phyloP scores from a whole-genome alignment of 2,329 filamentous ascomycete genomes.

The Myotisia sp. region DNA sequence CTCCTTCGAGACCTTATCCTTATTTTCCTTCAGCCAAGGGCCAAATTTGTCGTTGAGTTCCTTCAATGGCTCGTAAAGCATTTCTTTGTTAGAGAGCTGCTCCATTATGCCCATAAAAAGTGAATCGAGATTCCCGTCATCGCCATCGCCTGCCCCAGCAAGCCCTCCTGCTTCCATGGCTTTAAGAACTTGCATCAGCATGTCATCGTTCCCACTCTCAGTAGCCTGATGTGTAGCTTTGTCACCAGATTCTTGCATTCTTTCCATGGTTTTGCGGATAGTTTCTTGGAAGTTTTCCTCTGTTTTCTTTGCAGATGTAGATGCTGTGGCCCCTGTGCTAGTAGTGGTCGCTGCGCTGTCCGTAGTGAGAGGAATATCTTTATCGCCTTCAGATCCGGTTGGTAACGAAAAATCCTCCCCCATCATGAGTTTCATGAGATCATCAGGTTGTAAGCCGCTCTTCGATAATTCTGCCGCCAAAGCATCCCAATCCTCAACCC shows the following conservation, averaged over 20 bases:
- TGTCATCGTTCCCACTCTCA: constrained; percentile 55
- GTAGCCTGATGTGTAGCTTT: constrained; percentile 66
- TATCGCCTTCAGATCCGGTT: constrained; percentile 3
- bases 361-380: constrained; percentile 9
- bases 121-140: constrained; percentile 80
- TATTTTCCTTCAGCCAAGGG: constrained; percentile 71
- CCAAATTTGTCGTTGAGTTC: constrained; percentile 89
- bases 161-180: constrained; percentile 54
- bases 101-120: constrained; percentile 98
- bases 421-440: constrained; percentile 20
- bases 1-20: constrained; percentile 43
- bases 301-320: constrained; percentile 15
- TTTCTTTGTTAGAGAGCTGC: constrained; percentile 95
- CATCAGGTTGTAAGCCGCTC: constrained; percentile 17
- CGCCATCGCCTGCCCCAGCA: constrained; percentile 23
- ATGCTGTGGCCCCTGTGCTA: constrained; percentile 14
- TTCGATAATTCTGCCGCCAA: constrained; percentile 21
- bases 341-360: constrained; percentile 10
- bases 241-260: constrained; percentile 80
- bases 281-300: constrained; percentile 78
- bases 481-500: constrained; percentile 17
- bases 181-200: constrained; percentile 84
- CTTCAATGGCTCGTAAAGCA: constrained; percentile 97
- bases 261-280: constrained; percentile 85
- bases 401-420: constrained; percentile 16